These are phyloP conservation scores for Pistacia atlantica DNA, from an alignment of 345 rosid species.

Conservation along the genomic window DNA sequence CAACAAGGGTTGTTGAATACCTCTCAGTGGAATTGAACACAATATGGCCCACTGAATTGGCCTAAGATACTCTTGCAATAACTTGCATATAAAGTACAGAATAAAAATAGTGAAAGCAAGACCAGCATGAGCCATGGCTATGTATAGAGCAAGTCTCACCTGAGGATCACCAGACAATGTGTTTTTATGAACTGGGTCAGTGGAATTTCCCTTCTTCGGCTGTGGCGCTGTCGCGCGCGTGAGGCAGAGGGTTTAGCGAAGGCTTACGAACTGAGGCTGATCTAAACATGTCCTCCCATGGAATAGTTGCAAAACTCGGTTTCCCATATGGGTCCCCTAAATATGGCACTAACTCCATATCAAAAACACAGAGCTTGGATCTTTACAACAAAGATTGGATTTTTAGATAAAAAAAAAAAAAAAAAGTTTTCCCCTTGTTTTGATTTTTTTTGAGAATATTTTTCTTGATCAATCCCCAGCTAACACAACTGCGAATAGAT, in stretches of 20 bases:
- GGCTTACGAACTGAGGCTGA: slow-evolving; percentile 79
- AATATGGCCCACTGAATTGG: slow-evolving; percentile 96
- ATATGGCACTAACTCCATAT: slow-evolving; percentile 84
- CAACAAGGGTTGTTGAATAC: slow-evolving; percentile 84
- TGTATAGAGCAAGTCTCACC: slow-evolving; percentile 87
- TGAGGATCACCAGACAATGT: slow-evolving; percentile 65
- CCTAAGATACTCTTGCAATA: slow-evolving; percentile 79
- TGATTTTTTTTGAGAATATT: too few relatives aligned
- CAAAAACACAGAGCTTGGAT: slow-evolving; percentile 1
- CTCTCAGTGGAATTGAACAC: slow-evolving; percentile 91
- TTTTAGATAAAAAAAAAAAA: too few relatives aligned
- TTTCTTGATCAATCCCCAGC: too few relatives aligned
- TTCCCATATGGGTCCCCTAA: slow-evolving; percentile 48
- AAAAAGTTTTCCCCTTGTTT: too few relatives aligned
- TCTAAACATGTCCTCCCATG: slow-evolving; percentile 98
- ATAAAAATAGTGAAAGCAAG: slow-evolving; percentile 69
- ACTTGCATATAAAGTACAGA: slow-evolving; percentile 67
- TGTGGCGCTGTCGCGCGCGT: slow-evolving; percentile 30
- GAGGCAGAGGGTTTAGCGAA: slow-evolving; percentile 36
- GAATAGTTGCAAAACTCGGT: slow-evolving; percentile 43
- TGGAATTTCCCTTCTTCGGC: slow-evolving; percentile 4
- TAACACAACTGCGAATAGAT: too few relatives aligned
- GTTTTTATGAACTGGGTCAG: slow-evolving; percentile 28
- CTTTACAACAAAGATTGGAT: background rate
- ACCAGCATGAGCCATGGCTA: slow-evolving; percentile 98